Base-by-base conservation (phyloP, 2,329 filamentous ascomycete genomes). In the Neonectria ditissima region DNA sequence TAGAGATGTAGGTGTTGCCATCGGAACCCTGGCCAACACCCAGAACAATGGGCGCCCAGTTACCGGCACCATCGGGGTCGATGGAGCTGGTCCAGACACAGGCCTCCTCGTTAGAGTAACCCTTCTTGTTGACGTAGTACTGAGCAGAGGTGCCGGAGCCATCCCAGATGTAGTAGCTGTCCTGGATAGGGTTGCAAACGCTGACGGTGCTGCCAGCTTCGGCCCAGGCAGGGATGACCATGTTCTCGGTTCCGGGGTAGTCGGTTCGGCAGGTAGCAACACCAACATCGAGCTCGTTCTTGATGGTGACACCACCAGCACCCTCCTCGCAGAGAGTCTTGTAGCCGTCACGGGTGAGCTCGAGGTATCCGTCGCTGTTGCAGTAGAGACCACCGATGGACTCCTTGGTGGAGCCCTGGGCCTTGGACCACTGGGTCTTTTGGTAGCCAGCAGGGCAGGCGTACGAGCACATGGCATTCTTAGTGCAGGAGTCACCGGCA, bases 41-140 rank as follows among this genome's bases (percentile, higher is more conserved):
- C 56, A 97, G 82, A 82, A 94, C 95, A 73, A 93, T 82, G 30
- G 96, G 94, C 51, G 96, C 91, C 86, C 87, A 97, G 87, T 99
- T 97, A 69, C 96, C 89, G 63, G 88, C 83, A 20, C 84, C 84
- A 55, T 87, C 83, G 41, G 81, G 79, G 71, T 82, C 79, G 18
- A 69, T 71, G 22, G 73, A n/a, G 76, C 82, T 84, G 69, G 77
- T 78, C 96, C 96, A 98, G 62, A 86, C 80, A 82, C 96, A 99
- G 54, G 88, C 92, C 13, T 94, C 80, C 69, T 88, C 78, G 62
- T 89, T 81, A 18, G 80, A 73, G 56, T 91, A 83, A 65, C 93
- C 94, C 72, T 88, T 86, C 73, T 92, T 92, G 87, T 98, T 98
- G 81, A 98, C 87, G 78, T 99, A 99, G 87, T 97, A 98, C 82